phyloP scores from a whole-genome alignment of 768 basidiomycete species.

The Tricholoma hemisulphureum region DNA sequence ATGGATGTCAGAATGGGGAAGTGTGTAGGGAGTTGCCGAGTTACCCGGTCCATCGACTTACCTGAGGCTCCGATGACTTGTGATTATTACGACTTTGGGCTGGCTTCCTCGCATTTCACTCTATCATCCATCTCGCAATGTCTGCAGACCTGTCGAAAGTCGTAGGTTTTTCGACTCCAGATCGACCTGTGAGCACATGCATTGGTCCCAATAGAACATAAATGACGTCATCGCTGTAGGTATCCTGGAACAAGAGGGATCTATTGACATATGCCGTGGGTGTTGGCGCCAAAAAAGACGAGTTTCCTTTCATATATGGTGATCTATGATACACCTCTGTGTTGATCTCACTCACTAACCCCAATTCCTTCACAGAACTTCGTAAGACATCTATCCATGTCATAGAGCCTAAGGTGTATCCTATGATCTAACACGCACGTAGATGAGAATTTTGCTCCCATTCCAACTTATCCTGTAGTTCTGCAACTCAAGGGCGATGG shows the following conservation, averaged over 20 bases:
- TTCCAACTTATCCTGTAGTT: constrained; percentile 87
- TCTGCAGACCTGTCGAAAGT: constrained; percentile 62
- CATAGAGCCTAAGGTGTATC: background rate
- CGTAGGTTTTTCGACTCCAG: constrained; percentile 51
- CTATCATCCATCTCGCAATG: constrained; percentile 38
- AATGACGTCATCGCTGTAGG: constrained; percentile 39
- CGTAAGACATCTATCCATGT: constrained; percentile 34
- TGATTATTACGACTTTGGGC: background rate
- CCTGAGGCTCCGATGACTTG: too few species aligned
- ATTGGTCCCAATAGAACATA: background rate
- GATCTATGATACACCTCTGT: constrained; percentile 10
- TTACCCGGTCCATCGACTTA: too few species aligned
- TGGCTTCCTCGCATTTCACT: background rate
- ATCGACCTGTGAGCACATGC: constrained; percentile 48
- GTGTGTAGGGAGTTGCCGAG: background rate
- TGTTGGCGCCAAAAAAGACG: constrained; percentile 77
- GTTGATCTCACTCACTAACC: too few species aligned
- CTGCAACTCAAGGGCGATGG: constrained; percentile 68
- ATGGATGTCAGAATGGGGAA: too few species aligned
- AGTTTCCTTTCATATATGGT: constrained; percentile 74
- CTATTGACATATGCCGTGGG: constrained; percentile 76
- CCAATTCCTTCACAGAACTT: constrained; percentile 40
- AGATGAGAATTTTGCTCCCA: constrained; percentile 70
- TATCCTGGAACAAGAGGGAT: constrained; percentile 83
- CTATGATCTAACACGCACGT: background rate